Percentiles rank a stretch among this genome's conserved stretches.
Evolutionary conservation across 768 basidiomycete species (phyloP).

Genomic region (Xerocomus brunneocitrinus): DNA sequence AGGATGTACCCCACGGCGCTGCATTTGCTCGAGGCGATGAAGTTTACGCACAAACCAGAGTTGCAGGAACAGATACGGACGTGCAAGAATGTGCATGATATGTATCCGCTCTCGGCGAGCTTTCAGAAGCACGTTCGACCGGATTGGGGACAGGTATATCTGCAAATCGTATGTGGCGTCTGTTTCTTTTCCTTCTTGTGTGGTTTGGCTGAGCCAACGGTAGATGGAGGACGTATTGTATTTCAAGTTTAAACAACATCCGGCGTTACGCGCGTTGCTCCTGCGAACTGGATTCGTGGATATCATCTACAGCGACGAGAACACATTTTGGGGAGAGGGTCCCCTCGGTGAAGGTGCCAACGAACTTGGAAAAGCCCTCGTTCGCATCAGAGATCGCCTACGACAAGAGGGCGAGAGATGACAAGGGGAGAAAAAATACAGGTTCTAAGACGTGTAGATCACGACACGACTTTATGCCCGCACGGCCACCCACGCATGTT

Average conservation of each 20-base stretch:
- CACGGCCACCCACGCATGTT: not conserved
- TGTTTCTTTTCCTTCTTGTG: not conserved
- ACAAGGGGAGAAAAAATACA: not conserved
- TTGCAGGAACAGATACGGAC: slow-evolving; percentile 55
- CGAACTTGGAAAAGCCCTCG: slow-evolving; percentile 58
- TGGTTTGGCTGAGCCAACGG: not conserved
- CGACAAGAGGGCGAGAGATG: slow-evolving; percentile 25
- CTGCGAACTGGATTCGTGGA: slow-evolving; percentile 38
- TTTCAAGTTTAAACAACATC: slow-evolving; percentile 69
- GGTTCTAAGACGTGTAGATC: not conserved
- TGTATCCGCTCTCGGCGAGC: slow-evolving; percentile 32
- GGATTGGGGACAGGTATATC: slow-evolving; percentile 55
- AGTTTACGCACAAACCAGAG: slow-evolving; percentile 51
- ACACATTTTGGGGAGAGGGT: slow-evolving; percentile 69
- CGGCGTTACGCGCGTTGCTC: slow-evolving; percentile 46
- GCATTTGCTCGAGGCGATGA: slow-evolving; percentile 75
- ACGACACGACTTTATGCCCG: not conserved
- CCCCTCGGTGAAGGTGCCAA: slow-evolving; percentile 48
- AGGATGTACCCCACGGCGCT: slow-evolving; percentile 61
- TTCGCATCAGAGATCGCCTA: slow-evolving; percentile 49
- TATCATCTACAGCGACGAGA: slow-evolving; percentile 53
- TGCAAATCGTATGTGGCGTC: slow-evolving; percentile 42
- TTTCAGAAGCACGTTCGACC: slow-evolving; percentile 36
- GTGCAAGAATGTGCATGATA: slow-evolving; percentile 36
- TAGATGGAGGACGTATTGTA: slow-evolving; percentile 69